Percentiles rank a stretch among this genome's conserved stretches.
phyloP scores from a whole-genome alignment of 1,284 basidiomycete species.

The Leccinum angustisporum region DNA sequence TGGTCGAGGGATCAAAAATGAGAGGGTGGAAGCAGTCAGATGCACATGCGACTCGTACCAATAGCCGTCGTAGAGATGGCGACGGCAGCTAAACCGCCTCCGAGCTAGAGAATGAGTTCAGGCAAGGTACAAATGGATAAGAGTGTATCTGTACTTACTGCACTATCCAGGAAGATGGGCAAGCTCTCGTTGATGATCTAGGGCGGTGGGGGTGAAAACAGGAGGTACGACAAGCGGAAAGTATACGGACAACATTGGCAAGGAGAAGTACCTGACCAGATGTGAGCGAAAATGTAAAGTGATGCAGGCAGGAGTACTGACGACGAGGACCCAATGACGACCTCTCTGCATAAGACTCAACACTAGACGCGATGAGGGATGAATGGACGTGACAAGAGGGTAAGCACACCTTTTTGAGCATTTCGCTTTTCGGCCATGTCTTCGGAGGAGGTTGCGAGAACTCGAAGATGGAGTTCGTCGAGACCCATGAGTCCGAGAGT shows the following conservation, averaged over 20 bases:
- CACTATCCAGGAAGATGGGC: conserved; percentile 91
- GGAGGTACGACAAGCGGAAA: neutral
- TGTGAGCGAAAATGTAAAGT: neutral
- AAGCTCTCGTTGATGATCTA: conserved; percentile 90
- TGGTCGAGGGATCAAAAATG: conserved; percentile 25
- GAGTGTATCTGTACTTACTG: conserved; percentile 47
- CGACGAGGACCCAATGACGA: conserved; percentile 93
- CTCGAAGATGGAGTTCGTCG: conserved; percentile 89
- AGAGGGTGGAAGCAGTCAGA: neutral
- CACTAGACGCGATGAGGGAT: conserved; percentile 44
- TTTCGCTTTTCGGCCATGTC: conserved; percentile 65
- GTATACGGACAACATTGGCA: conserved; percentile 73
- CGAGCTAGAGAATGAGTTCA: conserved; percentile 47
- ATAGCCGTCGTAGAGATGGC: conserved; percentile 83
- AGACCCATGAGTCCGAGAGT: conserved; percentile 95
- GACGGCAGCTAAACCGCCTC: conserved; percentile 84
- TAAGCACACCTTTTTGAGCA: conserved; percentile 67
- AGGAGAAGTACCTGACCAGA: conserved; percentile 69
- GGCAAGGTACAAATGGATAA: neutral
- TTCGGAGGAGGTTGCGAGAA: conserved; percentile 79
- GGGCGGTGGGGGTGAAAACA: conserved; percentile 39
- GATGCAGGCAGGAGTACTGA: conserved; percentile 39
- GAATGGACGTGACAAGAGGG: neutral
- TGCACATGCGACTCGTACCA: conserved; percentile 43
- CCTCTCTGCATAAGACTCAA: conserved; percentile 77